phyloP scores from a whole-genome alignment of 2,329 filamentous ascomycete genomes.

The Colletotrichum tropicicola region DNA sequence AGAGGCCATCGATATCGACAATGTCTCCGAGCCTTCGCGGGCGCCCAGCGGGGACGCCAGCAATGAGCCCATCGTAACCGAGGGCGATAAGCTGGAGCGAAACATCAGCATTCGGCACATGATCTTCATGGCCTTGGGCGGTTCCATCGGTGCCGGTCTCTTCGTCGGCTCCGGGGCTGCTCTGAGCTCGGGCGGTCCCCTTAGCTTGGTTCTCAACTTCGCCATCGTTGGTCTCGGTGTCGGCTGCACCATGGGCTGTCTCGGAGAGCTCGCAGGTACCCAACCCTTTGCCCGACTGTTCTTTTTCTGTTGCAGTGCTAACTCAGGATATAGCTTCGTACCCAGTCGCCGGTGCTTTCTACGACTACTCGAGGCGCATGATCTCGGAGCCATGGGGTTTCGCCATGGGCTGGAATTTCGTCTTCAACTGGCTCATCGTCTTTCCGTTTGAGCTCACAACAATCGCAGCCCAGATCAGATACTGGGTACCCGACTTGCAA shows the following conservation, averaged over 20 bases:
- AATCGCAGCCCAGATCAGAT: constrained; percentile 41
- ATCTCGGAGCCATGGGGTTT: constrained; percentile 48
- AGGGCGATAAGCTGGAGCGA: constrained; percentile 32
- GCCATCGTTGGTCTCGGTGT: constrained; percentile 42
- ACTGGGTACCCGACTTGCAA: constrained; percentile 37
- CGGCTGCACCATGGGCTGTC: constrained; percentile 39
- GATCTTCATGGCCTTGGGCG: constrained; percentile 44
- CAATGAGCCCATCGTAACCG: neutral
- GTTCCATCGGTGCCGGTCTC: constrained; percentile 47
- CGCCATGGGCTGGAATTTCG: constrained; percentile 51
- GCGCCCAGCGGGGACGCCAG: neutral
- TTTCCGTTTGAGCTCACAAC: constrained; percentile 48
- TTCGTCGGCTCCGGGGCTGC: constrained; percentile 43
- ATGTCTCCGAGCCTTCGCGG: neutral
- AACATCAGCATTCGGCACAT: constrained; percentile 45
- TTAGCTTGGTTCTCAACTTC: constrained; percentile 42
- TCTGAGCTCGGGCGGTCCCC: constrained; percentile 41
- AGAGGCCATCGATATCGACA: neutral
- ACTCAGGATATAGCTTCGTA: constrained; percentile 36
- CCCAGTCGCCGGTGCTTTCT: constrained; percentile 47
- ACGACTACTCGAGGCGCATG: constrained; percentile 47
- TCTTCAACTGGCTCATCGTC: constrained; percentile 45
- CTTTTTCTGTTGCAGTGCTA: neutral
- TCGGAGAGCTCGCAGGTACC: constrained; percentile 39
- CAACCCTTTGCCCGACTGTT: neutral